Evolutionary conservation across 75 land plant species (phyloP).

Genomic region (Larix kaempferi): DNA sequence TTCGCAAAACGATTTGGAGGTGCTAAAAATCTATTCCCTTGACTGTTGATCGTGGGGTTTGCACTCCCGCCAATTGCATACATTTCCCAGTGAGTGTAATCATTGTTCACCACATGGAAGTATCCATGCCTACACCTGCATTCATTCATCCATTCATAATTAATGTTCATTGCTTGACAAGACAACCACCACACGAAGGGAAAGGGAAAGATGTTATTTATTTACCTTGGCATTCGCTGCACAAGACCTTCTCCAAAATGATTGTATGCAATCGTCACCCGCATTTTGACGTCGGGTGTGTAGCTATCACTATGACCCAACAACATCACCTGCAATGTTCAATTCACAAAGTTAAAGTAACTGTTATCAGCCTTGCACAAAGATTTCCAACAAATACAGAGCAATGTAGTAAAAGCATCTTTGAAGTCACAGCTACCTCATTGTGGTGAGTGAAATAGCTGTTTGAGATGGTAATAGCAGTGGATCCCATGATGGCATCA

Average conservation of each 20-base stretch:
- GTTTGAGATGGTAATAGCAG: slow-evolving; percentile 41
- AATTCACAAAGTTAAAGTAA: neutral
- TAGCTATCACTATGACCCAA: slow-evolving; percentile 27
- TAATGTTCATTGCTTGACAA: neutral
- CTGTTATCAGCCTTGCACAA: neutral
- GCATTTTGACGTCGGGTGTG: slow-evolving; percentile 25
- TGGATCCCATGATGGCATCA: slow-evolving; percentile 44
- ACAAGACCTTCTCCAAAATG: slow-evolving; percentile 35
- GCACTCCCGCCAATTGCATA: slow-evolving; percentile 93
- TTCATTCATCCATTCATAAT: neutral
- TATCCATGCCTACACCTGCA: slow-evolving; percentile 82
- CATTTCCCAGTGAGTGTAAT: slow-evolving; percentile 90
- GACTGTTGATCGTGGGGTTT: slow-evolving; percentile 81
- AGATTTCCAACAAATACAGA: neutral
- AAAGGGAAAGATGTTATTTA: neutral
- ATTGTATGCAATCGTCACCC: slow-evolving; percentile 37
- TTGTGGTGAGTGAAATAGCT: slow-evolving; percentile 42
- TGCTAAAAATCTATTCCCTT: slow-evolving; percentile 79
- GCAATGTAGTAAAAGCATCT: neutral
- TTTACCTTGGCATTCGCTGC: slow-evolving; percentile 41
- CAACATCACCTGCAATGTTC: slow-evolving; percentile 23
- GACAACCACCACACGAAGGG: neutral
- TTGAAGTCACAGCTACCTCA: slow-evolving; percentile 9
- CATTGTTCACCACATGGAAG: slow-evolving; percentile 88
- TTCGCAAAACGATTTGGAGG: slow-evolving; percentile 54